phyloP scores from a whole-genome alignment of 176 grass and related monocot genomes.

The Paspalum vaginatum region DNA sequence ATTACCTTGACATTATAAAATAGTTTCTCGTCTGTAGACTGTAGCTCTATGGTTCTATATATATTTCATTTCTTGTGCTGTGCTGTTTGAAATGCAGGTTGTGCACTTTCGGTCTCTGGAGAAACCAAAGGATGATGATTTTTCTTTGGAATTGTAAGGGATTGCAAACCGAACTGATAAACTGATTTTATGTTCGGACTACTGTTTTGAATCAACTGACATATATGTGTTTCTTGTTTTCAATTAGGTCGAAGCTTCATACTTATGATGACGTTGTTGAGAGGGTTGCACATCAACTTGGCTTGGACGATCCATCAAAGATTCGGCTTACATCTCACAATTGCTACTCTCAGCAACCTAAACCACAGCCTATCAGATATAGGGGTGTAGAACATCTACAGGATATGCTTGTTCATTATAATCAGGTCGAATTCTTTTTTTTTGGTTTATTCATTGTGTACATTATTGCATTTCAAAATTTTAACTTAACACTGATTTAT shows the following conservation, averaged over 20 bases:
- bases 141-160: conserved; percentile 90
- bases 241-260: conserved; percentile 76
- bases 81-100: conserved; percentile 54
- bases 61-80: conserved; percentile 18
- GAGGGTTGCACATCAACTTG: conserved; percentile 75
- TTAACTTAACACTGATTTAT: not conserved
- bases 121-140: conserved; percentile 96
- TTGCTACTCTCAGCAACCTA: conserved; percentile 98
- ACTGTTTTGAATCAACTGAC: conserved; percentile 20
- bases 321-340: conserved; percentile 98
- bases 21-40: not conserved
- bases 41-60: not conserved
- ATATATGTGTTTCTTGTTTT: conserved; percentile 40
- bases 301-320: conserved; percentile 88
- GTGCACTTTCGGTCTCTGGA: conserved; percentile 91
- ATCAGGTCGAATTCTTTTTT: conserved; percentile 58
- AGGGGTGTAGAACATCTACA: conserved; percentile 83
- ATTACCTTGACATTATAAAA: not conserved
- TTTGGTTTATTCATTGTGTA: conserved; percentile 15
- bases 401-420: conserved; percentile 98
- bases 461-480: conserved; percentile 9
- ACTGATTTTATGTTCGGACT: not conserved
- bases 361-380: conserved; percentile 93
- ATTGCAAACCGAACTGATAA: conserved; percentile 8
- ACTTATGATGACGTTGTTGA: conserved; percentile 97